phyloP scores from a whole-genome alignment of 306 rosid genomes.

The Comarum palustre region DNA sequence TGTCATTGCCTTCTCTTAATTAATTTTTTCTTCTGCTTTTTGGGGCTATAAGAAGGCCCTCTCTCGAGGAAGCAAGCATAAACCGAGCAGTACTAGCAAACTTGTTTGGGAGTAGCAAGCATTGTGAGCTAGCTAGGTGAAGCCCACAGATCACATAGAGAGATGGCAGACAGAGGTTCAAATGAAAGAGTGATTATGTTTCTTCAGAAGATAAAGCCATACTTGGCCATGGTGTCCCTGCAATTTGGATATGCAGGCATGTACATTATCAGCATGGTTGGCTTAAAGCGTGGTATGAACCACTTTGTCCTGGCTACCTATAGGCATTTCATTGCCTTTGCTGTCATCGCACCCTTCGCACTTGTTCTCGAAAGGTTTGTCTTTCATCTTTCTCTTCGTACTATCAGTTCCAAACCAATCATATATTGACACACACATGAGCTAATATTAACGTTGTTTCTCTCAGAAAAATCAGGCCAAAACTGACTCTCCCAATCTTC shows the following conservation, averaged over 20 bases:
- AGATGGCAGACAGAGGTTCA: slow-evolving; percentile 13
- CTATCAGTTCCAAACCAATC: too few relatives aligned
- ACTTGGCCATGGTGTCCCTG: slow-evolving; percentile 77
- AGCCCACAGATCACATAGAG: neutral
- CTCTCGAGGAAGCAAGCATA: slow-evolving; percentile 1
- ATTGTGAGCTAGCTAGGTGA: neutral
- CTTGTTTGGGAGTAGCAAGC: neutral
- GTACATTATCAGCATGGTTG: slow-evolving; percentile 82
- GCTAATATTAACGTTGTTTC: neutral
- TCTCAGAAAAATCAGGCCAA: slow-evolving; percentile 79
- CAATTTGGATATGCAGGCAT: slow-evolving; percentile 95
- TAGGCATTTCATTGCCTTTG: slow-evolving; percentile 86
- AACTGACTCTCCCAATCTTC: slow-evolving; percentile 63
- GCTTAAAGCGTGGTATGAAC: slow-evolving; percentile 86
- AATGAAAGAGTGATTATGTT: neutral
- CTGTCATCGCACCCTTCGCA: slow-evolving; percentile 85
- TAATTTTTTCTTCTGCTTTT: neutral
- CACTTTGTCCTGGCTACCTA: slow-evolving; percentile 90
- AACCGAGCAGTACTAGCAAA: neutral
- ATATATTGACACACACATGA: neutral
- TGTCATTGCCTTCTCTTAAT: neutral
- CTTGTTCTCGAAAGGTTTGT: slow-evolving; percentile 75
- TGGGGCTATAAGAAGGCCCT: slow-evolving; percentile 12
- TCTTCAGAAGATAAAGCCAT: slow-evolving; percentile 63
- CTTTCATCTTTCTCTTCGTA: neutral